Evolutionary conservation across 257 asterid genomes (phyloP).

Genomic region (Fraxinus pennsylvanica): DNA sequence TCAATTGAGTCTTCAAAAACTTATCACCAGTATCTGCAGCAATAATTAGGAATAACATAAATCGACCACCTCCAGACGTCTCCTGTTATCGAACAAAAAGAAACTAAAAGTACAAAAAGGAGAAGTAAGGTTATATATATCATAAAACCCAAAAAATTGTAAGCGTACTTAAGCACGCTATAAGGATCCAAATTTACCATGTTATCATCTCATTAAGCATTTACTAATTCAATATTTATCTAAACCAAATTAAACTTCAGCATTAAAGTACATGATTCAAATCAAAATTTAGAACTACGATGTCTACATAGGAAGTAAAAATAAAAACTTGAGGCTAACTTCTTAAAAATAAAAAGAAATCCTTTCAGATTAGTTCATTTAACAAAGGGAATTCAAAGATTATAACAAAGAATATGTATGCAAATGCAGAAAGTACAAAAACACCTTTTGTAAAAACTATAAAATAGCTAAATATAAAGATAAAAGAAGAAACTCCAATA

Average conservation of each 20-base stretch:
- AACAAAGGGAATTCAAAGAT: too few relatives aligned
- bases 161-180: conserved; percentile 11
- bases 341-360: background rate
- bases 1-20: conserved; percentile 21
- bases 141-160: background rate
- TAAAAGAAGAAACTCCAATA: background rate
- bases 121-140: background rate
- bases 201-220: background rate
- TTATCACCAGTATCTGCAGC: conserved; percentile 23
- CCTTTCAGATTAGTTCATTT: too few relatives aligned
- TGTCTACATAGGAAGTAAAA: background rate
- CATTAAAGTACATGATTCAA: background rate
- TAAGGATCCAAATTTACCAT: background rate
- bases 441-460: background rate
- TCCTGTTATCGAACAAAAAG: background rate
- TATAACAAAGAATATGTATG: background rate
- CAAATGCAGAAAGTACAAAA: conserved; percentile 7
- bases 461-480: background rate
- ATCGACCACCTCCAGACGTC: background rate
- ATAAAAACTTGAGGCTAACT: background rate
- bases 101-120: background rate
- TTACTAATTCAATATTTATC: background rate
- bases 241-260: conserved; percentile 1
- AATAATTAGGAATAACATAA: conserved; percentile 13
- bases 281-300: background rate